A percentile compares a stretch with the other conserved stretches of the same genome.
phyloP scores from a whole-genome alignment of 139 green algal genomes.

The Deuterostichococcus epilithicus region DNA sequence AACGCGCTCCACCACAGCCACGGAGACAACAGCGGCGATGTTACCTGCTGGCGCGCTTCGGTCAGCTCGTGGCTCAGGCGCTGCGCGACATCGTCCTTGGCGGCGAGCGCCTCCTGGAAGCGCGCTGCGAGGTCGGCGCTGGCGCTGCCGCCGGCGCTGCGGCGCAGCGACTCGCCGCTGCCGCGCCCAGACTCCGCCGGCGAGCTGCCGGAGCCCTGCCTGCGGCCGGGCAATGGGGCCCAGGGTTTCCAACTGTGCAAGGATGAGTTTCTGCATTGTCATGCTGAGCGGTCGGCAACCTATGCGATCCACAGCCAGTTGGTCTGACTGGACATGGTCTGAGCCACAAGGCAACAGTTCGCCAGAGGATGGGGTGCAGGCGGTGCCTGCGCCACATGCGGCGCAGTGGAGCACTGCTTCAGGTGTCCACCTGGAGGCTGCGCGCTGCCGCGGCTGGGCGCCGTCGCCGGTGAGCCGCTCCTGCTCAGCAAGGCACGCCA shows the following conservation, averaged over 20 bases:
- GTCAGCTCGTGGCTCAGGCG: conserved; percentile 26
- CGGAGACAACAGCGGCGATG: conserved; percentile 24
- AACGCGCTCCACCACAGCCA: not conserved
- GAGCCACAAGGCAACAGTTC: no score
- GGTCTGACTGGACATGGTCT: no score
- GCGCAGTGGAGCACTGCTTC: not conserved
- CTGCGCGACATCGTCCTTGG: conserved; percentile 45
- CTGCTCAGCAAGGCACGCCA: not conserved
- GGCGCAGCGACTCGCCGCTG: not conserved
- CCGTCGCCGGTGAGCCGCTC: not conserved
- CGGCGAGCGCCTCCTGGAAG: conserved; percentile 46
- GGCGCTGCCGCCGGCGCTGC: not conserved
- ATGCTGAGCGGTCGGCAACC: not conserved
- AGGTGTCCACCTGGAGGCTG: not conserved
- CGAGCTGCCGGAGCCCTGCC: not conserved
- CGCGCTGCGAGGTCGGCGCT: conserved; percentile 4
- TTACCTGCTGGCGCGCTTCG: conserved; percentile 1
- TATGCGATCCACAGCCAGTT: conserved; percentile 19
- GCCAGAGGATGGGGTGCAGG: no score
- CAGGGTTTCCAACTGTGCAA: not conserved
- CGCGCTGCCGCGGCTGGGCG: no score
- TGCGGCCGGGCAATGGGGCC: not conserved
- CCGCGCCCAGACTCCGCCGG: not conserved
- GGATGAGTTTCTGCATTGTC: no score
- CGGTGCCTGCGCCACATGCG: no score